Conservation (phyloP, 805 yeast genomes). For the Teunomyces funiuensis region DNA sequence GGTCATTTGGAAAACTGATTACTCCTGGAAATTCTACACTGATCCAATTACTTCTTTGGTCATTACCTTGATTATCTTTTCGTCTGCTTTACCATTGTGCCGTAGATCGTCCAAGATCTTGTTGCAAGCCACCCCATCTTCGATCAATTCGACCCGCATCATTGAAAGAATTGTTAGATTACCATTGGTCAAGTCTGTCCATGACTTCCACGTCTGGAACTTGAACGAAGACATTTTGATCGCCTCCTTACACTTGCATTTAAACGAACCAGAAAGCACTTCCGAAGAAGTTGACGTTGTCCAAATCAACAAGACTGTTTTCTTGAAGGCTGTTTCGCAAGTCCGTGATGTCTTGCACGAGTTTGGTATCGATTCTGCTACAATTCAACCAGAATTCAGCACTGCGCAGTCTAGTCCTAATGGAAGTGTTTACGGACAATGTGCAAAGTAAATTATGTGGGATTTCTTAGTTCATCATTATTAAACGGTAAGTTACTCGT, state of each 20-base stretch:
- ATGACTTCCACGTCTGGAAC: slow-evolving; percentile 97
- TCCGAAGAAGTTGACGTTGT: slow-evolving; percentile 47
- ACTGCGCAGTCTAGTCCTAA: slow-evolving; percentile 3
- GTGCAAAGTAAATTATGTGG: slow-evolving; percentile 1
- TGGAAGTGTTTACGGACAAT: slow-evolving; percentile 4
- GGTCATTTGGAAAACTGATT: slow-evolving; percentile 92
- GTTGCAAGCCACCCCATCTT: slow-evolving; percentile 90
- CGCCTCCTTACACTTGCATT: slow-evolving; percentile 86
- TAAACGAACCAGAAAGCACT: slow-evolving; percentile 22
- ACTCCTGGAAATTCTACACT: slow-evolving; percentile 78
- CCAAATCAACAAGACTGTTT: slow-evolving; percentile 38
- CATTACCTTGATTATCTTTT: slow-evolving; percentile 84
- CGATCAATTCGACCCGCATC: slow-evolving; percentile 73
- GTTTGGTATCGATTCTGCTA: slow-evolving; percentile 87
- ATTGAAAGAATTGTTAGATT: slow-evolving; percentile 65
- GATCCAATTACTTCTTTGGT: slow-evolving; percentile 86
- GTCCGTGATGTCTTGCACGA: slow-evolving; percentile 79
- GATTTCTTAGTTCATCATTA: neutral
- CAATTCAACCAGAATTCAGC: slow-evolving; percentile 91
- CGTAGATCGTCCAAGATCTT: slow-evolving; percentile 81
- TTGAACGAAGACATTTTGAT: slow-evolving; percentile 81
- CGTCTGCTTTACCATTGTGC: slow-evolving; percentile 89
- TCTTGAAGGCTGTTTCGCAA: slow-evolving; percentile 65
- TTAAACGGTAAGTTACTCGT: neutral
- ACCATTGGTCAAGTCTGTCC: slow-evolving; percentile 78